Evolutionary conservation across 176 grass and related monocot genomes (phyloP), one percentile per base, ranked within the genome.

Genomic region (Cenchrus americanus): DNA sequence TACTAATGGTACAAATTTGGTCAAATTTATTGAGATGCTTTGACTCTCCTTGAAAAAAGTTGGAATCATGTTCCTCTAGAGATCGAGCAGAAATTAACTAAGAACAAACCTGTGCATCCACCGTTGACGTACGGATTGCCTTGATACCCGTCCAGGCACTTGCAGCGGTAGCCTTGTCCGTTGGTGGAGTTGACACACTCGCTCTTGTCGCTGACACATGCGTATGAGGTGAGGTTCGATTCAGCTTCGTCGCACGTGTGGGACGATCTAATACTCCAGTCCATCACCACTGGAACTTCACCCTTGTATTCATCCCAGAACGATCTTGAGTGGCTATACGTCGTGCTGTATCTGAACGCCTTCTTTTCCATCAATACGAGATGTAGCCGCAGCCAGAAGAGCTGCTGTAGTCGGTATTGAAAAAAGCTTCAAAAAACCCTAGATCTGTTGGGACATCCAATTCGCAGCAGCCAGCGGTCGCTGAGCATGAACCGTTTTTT

Each of bases 391-490:
- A 87, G 10, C 0, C 1, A 10, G 58, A 78, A 13, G 50, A n/a
- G n/a, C n/a, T 83, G 22, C 75, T 83, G 10, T 61, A 83, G 7
- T 30, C 0, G 24, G 5, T 0, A 12, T 62, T 58, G 46, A 90
- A 87, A 8, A 3, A 18, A 22, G 58, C 10, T 0, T 2, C 0
- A 4, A 54, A 52, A 22, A 59, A 69, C 2, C 0, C 27, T 5
- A 47, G 7, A 12, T n/a, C 37, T 37, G 30, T 12, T 1, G 73
- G 84, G 7, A 83, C 27, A 63, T 70, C 34, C 0, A 10, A 71
- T 34, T 83, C 43, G 24, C 79, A 87, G 50, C 88, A 90, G 5
- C 88, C 88, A 2, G 69, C 63, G 6, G 84, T 84, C 22, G 66
- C n/a, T n/a, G n/a, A 83, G 54, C 88, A 90, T 5, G 12, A 53